phyloP scores from a whole-genome alignment of 441 rosid genomes.

The Pelargonium fulgidum region DNA sequence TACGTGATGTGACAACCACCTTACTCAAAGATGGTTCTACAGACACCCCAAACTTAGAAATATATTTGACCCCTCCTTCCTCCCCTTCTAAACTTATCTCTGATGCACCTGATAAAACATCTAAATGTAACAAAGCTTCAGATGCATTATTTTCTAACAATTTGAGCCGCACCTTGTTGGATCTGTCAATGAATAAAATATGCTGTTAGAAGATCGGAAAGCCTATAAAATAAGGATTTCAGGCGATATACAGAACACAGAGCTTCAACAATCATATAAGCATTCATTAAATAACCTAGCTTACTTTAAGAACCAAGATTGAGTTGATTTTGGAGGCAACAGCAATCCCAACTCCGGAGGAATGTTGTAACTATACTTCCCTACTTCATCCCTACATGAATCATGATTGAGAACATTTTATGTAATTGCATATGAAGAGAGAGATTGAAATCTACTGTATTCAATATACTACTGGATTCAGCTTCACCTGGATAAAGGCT shows the following conservation, averaged over 20 bases:
- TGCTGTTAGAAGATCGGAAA: constrained; percentile 1
- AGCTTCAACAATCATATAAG: constrained; percentile 4
- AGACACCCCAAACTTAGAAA: constrained; percentile 73
- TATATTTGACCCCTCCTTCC: constrained; percentile 48
- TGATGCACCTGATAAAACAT: constrained; percentile 82
- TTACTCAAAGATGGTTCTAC: constrained; percentile 49
- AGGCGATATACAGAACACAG: constrained; percentile 3
- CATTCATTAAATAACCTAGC: constrained; percentile 19
- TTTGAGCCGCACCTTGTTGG: constrained; percentile 52
- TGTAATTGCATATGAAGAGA: constrained; percentile 10
- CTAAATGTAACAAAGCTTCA: constrained; percentile 65
- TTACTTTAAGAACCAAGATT: constrained; percentile 80
- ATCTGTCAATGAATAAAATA: constrained; percentile 40
- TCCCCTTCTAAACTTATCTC: constrained; percentile 65
- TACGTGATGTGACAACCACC: constrained; percentile 54
- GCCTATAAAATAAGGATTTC: constrained; percentile 6
- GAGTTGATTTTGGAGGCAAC: constrained; percentile 59
- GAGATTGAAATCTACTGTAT: constrained; percentile 1
- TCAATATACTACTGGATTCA: constrained; percentile 9
- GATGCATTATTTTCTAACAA: constrained; percentile 47
- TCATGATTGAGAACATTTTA: neutral
- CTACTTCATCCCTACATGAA: constrained; percentile 56
- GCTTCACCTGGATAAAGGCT: constrained; percentile 59
- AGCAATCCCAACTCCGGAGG: constrained; percentile 65
- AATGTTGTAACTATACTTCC: constrained; percentile 39